Evolutionary conservation across 2,329 filamentous ascomycete genomes (phyloP).

Genomic region (Alternaria ventricosa): DNA sequence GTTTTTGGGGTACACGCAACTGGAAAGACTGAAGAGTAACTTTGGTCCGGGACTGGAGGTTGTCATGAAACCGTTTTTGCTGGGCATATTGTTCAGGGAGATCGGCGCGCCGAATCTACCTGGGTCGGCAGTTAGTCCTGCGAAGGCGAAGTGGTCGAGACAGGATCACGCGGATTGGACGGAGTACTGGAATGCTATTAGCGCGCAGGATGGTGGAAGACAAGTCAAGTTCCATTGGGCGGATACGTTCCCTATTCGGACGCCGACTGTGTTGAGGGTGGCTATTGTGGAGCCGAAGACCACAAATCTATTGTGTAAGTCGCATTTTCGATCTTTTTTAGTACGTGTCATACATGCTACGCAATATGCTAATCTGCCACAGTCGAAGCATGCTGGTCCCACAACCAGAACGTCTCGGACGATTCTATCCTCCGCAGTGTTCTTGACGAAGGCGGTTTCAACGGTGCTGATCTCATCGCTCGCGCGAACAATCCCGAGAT

Average conservation of each 20-base stretch:
- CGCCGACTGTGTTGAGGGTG: constrained; percentile 41
- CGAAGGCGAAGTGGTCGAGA: constrained; percentile 35
- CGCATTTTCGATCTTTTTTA: not conserved
- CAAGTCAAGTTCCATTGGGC: constrained; percentile 40
- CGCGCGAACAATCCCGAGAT: constrained; percentile 29
- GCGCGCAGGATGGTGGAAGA: constrained; percentile 33
- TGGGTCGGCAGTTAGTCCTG: constrained; percentile 26
- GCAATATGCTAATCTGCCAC: constrained; percentile 6
- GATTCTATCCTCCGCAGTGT: constrained; percentile 30
- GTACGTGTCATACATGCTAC: rapidly evolving
- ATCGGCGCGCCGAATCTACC: constrained; percentile 45
- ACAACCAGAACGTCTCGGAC: constrained; percentile 37
- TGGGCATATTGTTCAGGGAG: constrained; percentile 45
- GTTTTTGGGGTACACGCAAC: constrained; percentile 43
- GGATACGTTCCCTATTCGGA: constrained; percentile 42
- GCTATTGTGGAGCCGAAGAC: constrained; percentile 35
- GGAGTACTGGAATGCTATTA: constrained; percentile 42
- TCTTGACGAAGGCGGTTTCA: constrained; percentile 35
- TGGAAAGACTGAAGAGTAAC: constrained; percentile 31
- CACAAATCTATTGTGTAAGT: constrained; percentile 35
- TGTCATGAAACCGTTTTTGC: constrained; percentile 41
- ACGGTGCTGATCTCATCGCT: constrained; percentile 33
- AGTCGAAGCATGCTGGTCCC: constrained; percentile 45
- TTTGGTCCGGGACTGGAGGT: constrained; percentile 37
- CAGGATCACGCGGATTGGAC: constrained; percentile 45